Base-by-base conservation (phyloP, 768 basidiomycete species). In the Pulveroboletus sp. region DNA sequence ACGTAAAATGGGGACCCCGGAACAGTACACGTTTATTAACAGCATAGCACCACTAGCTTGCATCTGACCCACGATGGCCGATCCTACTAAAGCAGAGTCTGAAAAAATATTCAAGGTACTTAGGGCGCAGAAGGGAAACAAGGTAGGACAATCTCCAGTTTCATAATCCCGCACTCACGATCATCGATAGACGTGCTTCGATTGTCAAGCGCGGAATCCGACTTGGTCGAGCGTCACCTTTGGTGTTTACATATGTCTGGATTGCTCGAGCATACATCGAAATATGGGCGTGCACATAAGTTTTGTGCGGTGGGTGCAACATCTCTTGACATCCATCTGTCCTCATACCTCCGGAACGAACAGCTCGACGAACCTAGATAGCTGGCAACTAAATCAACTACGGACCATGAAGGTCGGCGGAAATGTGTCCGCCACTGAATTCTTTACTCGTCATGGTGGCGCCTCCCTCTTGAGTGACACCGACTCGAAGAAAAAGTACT, bases 241-340 rank as follows among this genome's bases (percentile, higher is more conserved):
- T 64, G 95, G 92, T 29, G 85, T 98, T 13, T 98, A 98, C 71
- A 93, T 99, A 63, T 99, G 96, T 64, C 75, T 98, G 27, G 94
- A 99, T 51, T 99, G 96, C 76, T 98, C 95, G 5, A 89, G 87
- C 57, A 73, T 88, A 13, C 96, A 99, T 71, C 78, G 96, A 45
- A 97, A 95, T 67, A 85, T 97, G 83, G 96, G 96, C 60, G 95
- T 98, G 20, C 96, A 99, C 66, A 93, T 99, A 69, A 89, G 84
- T 55, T 99, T 99, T 62, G 95, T 99, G 36, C 76, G 94, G 92
- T 93, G 65, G 60, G 85, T 68, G 10, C 44, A 31, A 26, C 34
- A 31, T 20, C 23, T 29, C 30, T n/a, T 39, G 3, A 23, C 26
- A 9, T 39, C 6, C 14, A 3, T 22, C 26, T 34, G 17, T 46